Evolutionary conservation across 208 protist genomes (phyloP).

Genomic region (Crithidia thermophila): DNA sequence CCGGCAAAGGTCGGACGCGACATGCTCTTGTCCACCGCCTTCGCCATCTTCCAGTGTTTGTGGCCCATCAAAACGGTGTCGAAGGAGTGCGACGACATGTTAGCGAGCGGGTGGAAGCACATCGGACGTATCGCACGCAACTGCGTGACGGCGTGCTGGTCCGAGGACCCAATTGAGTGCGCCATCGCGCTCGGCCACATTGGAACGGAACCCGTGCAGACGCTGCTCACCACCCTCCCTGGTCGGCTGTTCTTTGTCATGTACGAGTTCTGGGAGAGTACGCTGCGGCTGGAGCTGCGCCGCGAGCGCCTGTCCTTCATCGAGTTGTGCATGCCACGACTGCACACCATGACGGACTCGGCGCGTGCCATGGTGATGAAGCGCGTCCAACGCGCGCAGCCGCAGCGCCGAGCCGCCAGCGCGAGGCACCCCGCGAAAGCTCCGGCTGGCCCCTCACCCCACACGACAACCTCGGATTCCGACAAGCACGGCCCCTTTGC

Average conservation of each 20-base stretch:
- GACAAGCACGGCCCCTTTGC: not conserved
- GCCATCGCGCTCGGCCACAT: conserved; percentile 34
- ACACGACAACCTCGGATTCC: not conserved
- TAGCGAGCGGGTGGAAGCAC: conserved; percentile 36
- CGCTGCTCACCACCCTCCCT: conserved; percentile 22
- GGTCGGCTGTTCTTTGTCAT: conserved; percentile 43
- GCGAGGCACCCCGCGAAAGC: not conserved
- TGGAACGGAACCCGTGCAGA: conserved; percentile 46
- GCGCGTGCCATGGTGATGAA: conserved; percentile 34
- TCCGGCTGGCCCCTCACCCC: too few species aligned
- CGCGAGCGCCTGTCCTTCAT: conserved; percentile 46
- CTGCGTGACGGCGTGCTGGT: conserved; percentile 47
- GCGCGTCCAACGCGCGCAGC: conserved; percentile 3
- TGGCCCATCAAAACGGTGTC: conserved; percentile 40
- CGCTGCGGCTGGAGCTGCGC: conserved; percentile 59
- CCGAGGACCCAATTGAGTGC: conserved; percentile 52
- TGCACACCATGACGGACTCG: conserved; percentile 47
- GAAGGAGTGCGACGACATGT: conserved; percentile 37
- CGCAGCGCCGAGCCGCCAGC: not conserved
- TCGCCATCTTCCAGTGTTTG: conserved; percentile 50
- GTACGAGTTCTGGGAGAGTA: conserved; percentile 67
- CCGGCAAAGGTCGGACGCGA: conserved; percentile 49
- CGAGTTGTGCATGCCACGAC: conserved; percentile 36
- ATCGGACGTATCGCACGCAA: conserved; percentile 32
- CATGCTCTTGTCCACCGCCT: conserved; percentile 36